A percentile compares a stretch with the other conserved stretches of the same genome.
Conservation (phyloP, 176 grass and related monocot species). For the Cenchrus fungigraminus region DNA sequence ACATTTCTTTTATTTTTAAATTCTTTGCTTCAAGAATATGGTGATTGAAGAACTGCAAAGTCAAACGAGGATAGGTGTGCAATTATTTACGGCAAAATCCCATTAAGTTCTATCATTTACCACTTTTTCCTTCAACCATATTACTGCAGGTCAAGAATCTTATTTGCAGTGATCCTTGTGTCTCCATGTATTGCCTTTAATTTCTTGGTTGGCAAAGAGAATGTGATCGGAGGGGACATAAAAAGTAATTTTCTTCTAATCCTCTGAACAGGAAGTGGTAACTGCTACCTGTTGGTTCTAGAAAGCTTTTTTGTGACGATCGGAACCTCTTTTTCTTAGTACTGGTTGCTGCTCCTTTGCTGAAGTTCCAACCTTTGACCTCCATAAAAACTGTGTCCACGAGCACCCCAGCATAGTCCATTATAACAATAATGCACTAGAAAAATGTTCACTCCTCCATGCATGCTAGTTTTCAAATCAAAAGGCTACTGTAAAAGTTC, state of each 20-base stretch:
- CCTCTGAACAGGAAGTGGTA: not conserved
- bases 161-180: constrained; percentile 1
- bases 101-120: not conserved
- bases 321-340: not conserved
- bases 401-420: constrained; percentile 4
- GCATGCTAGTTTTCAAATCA: constrained; percentile 11
- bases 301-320: not conserved
- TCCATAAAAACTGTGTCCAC: not conserved
- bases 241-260: constrained; percentile 1
- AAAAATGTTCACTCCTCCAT: not conserved
- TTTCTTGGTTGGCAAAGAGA: constrained; percentile 7
- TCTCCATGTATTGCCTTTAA: not conserved
- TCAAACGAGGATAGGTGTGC: not conserved
- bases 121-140: not conserved
- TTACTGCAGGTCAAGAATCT: not conserved
- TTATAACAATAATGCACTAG: constrained; percentile 21
- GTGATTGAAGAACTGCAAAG: not conserved
- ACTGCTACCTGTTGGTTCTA: not conserved
- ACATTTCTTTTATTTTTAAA: not conserved
- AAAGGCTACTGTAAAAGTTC: not conserved
- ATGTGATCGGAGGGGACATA: not conserved
- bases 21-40: constrained; percentile 13
- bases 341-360: not conserved
- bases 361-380: constrained; percentile 32
- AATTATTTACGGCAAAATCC: not conserved